phyloP scores from a whole-genome alignment of 345 rosid genomes.

The Combretum micranthum region DNA sequence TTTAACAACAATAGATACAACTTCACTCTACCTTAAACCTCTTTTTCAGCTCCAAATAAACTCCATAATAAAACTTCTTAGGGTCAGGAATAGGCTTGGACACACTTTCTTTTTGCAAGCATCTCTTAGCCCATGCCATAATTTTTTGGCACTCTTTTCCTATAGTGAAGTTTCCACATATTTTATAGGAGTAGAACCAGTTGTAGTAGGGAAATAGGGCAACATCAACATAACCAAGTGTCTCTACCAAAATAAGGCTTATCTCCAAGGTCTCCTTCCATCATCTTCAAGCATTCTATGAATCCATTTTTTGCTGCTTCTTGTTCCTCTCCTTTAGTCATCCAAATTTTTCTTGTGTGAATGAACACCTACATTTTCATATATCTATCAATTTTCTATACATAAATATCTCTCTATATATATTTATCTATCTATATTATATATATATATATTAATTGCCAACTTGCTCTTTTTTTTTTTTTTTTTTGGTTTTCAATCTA shows the following conservation, averaged over 20 bases:
- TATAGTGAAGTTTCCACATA: not conserved
- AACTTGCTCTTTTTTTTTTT: too few relatives aligned
- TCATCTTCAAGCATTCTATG: not conserved
- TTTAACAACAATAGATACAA: too few relatives aligned
- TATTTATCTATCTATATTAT: too few relatives aligned
- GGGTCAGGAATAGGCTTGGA: slow-evolving; percentile 14
- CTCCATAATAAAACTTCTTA: slow-evolving; percentile 4
- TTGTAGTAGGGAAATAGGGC: not conserved
- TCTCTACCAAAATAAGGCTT: slow-evolving; percentile 10
- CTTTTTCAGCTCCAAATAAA: slow-evolving; percentile 6
- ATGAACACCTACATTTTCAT: too few relatives aligned
- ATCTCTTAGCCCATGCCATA: not conserved
- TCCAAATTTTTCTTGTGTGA: slow-evolving; percentile 2
- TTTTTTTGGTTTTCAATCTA: too few relatives aligned
- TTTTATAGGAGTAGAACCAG: not conserved
- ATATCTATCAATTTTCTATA: too few relatives aligned
- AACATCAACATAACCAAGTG: slow-evolving; percentile 3
- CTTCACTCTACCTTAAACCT: slow-evolving; percentile 2
- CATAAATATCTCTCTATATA: too few relatives aligned
- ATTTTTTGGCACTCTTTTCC: slow-evolving; percentile 1
- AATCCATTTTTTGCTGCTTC: slow-evolving; percentile 10
- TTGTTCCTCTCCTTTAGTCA: slow-evolving; percentile 6
- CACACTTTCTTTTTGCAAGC: slow-evolving; percentile 3
- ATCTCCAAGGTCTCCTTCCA: slow-evolving; percentile 12
- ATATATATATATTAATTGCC: too few relatives aligned